Base-by-base conservation (phyloP, 2,329 filamentous ascomycete genomes). In the Colletotrichum phormii region DNA sequence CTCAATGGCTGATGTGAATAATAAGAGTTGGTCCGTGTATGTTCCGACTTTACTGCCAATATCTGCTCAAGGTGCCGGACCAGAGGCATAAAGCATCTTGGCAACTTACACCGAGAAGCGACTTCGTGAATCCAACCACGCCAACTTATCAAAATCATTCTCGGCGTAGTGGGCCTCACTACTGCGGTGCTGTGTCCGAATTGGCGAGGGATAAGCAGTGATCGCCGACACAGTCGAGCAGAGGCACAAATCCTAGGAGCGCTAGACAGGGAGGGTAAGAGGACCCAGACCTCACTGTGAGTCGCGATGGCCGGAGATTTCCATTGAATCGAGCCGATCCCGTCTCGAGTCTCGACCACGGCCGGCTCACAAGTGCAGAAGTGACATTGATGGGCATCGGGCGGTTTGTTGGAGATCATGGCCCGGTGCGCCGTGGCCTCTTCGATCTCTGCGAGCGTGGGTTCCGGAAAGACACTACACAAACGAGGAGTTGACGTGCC, bases 11-110 rank as follows among this genome's bases (percentile, higher is more conserved):
- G 42, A 22, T 49, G 57, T 8, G 42, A n/a, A 42, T 7, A 49
- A 49, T 37, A 58, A 70, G 46, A 22, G 70, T 57, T 65, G 70
- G 66, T 61, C 70, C 55, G 66, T 65, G 70, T 33, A 51, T 29
- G 3, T 55, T 33, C 8, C 29, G 64, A 62, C 57, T 67, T 64
- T 49, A 57, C 11, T 42, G 64, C 42, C 37, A 18, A 49, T 29
- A 33, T 33, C n/a, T 55, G 18, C 31, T 46, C 33, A 55, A 5
- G 46, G 37, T 42, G 37, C 37, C 15, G 37, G 37, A 29, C 31
- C 12, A 51, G 31, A 42, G 5, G 24, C 5, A 29, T 13, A 22
- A 9, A 49, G 49, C 37, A 18, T 42, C n/a, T 7, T 15, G 15
- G 15, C 37, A 42, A 42, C 37, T 33, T 33, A 42, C 26, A 29